A percentile compares a stretch with the other conserved stretches of the same genome.
Conservation (phyloP, 768 basidiomycete species). For the Mycena galopus region DNA sequence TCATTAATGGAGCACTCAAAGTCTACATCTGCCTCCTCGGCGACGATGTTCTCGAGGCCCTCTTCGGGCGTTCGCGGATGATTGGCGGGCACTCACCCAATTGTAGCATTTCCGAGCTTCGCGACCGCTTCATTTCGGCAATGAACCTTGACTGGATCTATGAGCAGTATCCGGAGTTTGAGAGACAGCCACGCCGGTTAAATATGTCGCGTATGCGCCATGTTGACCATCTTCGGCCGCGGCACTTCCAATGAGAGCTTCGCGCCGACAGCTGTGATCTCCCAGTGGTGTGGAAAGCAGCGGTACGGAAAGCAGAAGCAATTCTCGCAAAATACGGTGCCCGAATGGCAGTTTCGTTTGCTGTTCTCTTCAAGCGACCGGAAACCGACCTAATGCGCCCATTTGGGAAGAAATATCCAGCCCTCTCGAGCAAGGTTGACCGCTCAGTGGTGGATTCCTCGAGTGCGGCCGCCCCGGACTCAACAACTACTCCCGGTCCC, state of each 20-base stretch:
- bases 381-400: not conserved
- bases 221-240: not conserved
- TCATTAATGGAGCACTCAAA: slow-evolving; percentile 5
- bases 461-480: not conserved
- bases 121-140: not conserved
- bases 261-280: slow-evolving; percentile 1
- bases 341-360: not conserved
- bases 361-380: not conserved
- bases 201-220: not conserved
- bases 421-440: not conserved
- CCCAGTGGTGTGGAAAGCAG: not conserved
- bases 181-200: not conserved
- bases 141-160: not conserved
- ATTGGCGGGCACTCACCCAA: not conserved
- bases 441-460: not conserved
- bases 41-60: not conserved
- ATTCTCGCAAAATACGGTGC: not conserved
- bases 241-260: not conserved
- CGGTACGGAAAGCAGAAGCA: not conserved
- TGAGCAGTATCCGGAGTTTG: not conserved
- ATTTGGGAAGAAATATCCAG: not conserved
- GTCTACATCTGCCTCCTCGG: no score
- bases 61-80: not conserved
- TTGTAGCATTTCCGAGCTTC: not conserved
- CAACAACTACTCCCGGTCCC: not conserved